These are phyloP conservation scores for Blastobotrys aristatus DNA, from an alignment of 1,139 yeast species.

Conservation along the genomic window DNA sequence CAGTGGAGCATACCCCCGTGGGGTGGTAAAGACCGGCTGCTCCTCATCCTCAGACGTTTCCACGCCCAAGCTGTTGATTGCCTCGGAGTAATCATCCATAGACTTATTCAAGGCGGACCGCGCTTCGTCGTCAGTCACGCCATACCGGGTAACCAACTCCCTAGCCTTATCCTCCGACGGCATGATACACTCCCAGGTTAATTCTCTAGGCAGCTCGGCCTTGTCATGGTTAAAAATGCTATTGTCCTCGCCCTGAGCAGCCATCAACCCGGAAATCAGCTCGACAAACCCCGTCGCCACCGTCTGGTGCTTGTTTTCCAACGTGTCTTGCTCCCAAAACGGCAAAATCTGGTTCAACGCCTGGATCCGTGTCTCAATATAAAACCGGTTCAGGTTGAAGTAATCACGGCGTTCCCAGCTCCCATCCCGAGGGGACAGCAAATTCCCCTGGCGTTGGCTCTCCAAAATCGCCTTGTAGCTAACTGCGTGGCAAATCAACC, in stretches of 20 bases:
- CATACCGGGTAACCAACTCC: slow-evolving; percentile 45
- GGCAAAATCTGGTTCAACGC: slow-evolving; percentile 21
- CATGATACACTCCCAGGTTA: slow-evolving; percentile 42
- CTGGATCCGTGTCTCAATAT: slow-evolving; percentile 31
- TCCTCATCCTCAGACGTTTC: slow-evolving; percentile 4
- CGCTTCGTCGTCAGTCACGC: slow-evolving; percentile 39
- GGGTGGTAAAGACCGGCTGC: slow-evolving; percentile 7
- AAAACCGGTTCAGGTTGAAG: slow-evolving; percentile 31
- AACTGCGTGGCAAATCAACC: slow-evolving; percentile 22
- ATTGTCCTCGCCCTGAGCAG: slow-evolving; percentile 23
- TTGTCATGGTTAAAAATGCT: slow-evolving; percentile 14
- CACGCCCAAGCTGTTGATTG: not conserved
- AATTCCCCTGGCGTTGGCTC: slow-evolving; percentile 18
- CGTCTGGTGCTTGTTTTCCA: slow-evolving; percentile 23
- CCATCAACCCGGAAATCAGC: slow-evolving; percentile 23
- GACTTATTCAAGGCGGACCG: slow-evolving; percentile 25
- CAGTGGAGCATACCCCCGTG: slow-evolving; percentile 27
- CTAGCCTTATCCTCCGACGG: slow-evolving; percentile 50
- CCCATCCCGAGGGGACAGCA: slow-evolving; percentile 26
- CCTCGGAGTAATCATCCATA: slow-evolving; percentile 16
- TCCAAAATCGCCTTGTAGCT: slow-evolving; percentile 25
- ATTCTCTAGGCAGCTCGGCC: slow-evolving; percentile 20
- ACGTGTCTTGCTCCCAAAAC: slow-evolving; percentile 29
- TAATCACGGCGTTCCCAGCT: slow-evolving; percentile 26
- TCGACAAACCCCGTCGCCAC: slow-evolving; percentile 23